Evolutionary conservation across 164 flowering plant genomes (phyloP).

Genomic region (grape (Vitis vinifera)): ASM3070453v1 NC_081815.1:1180001-1180500

Average conservation of each 20-base stretch:
- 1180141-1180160: too few relatives aligned
- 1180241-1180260: neutral
- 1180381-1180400: constrained; percentile 83
- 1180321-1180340: constrained; percentile 54
- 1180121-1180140: too few relatives aligned
- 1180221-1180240: neutral
- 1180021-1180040: too few relatives aligned
- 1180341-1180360: constrained; percentile 70
- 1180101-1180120: neutral
- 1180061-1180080: too few relatives aligned
- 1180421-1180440: constrained; percentile 74
- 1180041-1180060: too few relatives aligned
- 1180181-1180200: neutral
- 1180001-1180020: too few relatives aligned
- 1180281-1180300: neutral
- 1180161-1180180: too few relatives aligned
- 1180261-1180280: neutral
- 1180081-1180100: too few relatives aligned
- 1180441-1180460: constrained; percentile 85
- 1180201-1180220: neutral
- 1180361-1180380: constrained; percentile 61
- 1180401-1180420: constrained; percentile 82
- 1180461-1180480: constrained; percentile 66
- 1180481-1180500: constrained; percentile 29
- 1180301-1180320: constrained; percentile 39